phyloP scores from a whole-genome alignment of 441 rosid species.

The Gossypium trilobum region DNA sequence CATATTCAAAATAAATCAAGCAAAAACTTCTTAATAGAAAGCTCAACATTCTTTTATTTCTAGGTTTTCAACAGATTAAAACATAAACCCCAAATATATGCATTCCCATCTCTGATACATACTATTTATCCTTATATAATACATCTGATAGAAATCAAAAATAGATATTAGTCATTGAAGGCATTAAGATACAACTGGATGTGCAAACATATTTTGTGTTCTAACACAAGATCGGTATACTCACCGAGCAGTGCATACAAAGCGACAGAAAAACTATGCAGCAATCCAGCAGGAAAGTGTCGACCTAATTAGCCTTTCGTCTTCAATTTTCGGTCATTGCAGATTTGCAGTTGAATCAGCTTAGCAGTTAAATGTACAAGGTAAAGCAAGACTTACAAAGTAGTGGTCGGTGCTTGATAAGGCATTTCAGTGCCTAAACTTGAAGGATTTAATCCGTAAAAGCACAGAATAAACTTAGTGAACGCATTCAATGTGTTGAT shows the following conservation, averaged over 20 bases:
- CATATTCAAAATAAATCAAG: background rate
- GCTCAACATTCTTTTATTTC: background rate
- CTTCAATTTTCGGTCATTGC: slow-evolving; percentile 20
- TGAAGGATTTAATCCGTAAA: slow-evolving; percentile 17
- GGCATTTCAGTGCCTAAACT: slow-evolving; percentile 17
- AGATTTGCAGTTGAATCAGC: slow-evolving; percentile 20
- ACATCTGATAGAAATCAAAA: background rate
- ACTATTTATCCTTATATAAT: background rate
- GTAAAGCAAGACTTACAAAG: background rate
- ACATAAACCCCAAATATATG: background rate
- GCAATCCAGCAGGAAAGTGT: slow-evolving; percentile 19
- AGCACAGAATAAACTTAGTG: slow-evolving; percentile 18
- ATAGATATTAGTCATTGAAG: slow-evolving; percentile 16
- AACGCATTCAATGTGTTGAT: slow-evolving; percentile 1
- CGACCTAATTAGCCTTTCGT: slow-evolving; percentile 16
- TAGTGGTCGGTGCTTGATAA: background rate
- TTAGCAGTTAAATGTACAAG: slow-evolving; percentile 29
- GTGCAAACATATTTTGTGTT: slow-evolving; percentile 19
- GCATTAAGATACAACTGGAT: slow-evolving; percentile 15
- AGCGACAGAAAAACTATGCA: slow-evolving; percentile 13
- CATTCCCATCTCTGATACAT: background rate
- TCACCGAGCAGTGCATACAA: slow-evolving; percentile 2
- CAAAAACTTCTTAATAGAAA: background rate
- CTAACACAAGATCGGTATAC: background rate
- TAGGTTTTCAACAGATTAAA: background rate